Base-by-base conservation (phyloP, 768 basidiomycete genomes). In the Trametes cinnabarina region DNA sequence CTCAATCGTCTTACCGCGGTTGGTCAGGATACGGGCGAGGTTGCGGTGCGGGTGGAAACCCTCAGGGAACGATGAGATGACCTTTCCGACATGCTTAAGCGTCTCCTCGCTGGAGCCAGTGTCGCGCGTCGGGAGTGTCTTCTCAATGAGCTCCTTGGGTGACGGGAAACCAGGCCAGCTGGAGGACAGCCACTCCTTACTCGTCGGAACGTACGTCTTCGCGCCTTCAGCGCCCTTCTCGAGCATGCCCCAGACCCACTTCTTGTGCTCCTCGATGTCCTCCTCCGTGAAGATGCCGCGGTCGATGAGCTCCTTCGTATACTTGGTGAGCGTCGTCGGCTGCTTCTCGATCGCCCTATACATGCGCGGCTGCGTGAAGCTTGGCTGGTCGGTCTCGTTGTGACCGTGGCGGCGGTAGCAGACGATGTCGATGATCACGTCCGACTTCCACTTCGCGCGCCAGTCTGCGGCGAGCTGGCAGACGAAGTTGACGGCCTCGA, bases 351-450 rank as follows among this genome's bases (percentile, higher is more conserved):
- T 97, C 34, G 94, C 92, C 72, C 92, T 83, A 79, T 99, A 99
- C 96, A 98, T 99, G 61, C 92, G 83, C 10, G 96, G 97, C 73
- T 99, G 96, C 8, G 96, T 98, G 79, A 99, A 99, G 72, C 85
- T 90, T 23, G 96, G 96, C 73, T 99, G 96, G 71, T 99, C 96
- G 9, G 94, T 98, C 75, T 99, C 97, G 73, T 99, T 99, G 77
- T 99, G 96, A n/a, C 96, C 96, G 70, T 98, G 86, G 52, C 94
- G 92, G 62, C 97, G 91, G 78, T 98, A 99, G 77, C 96, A 99
- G 55, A 99, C 95, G 55, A 99, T 93, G 73, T 99, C 96, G 60
- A 99, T 77, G 67, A 99, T 96, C 62, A 99, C 96, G 71, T 99
- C 97, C 78, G 92, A 95, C 82, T 96, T 97, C 82, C 87, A 99